Conservation (phyloP, 1,284 basidiomycete genomes). For the Fomitopsis pinicola region DNA sequence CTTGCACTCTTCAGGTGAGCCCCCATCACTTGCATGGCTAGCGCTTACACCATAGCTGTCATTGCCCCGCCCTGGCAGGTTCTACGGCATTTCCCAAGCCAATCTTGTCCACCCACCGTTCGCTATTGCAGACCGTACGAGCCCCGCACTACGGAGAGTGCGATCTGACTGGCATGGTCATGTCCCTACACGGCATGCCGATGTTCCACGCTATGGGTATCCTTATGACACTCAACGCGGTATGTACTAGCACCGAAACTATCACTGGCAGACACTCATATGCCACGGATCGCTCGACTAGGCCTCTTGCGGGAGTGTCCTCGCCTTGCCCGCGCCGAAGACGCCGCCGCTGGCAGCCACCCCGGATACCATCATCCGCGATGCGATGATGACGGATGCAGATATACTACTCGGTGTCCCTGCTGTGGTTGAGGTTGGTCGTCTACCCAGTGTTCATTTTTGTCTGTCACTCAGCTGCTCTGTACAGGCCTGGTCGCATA, state of each 20-base stretch:
- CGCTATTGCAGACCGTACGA: constrained; percentile 2
- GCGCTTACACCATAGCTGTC: neutral
- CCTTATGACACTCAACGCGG: constrained; percentile 1
- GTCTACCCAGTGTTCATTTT: neutral
- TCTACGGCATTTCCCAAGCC: constrained; percentile 25
- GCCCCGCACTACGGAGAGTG: constrained; percentile 8
- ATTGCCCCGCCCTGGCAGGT: constrained; percentile 7
- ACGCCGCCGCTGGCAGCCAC: constrained; percentile 16
- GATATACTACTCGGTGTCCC: constrained; percentile 20
- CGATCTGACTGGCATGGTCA: constrained; percentile 12
- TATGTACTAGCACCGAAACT: neutral
- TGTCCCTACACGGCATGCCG: constrained; percentile 17
- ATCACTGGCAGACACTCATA: neutral
- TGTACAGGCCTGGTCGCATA: constrained; percentile 3
- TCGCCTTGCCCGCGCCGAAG: constrained; percentile 15
- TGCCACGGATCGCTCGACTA: constrained; percentile 5
- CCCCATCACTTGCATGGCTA: neutral
- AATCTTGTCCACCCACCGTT: constrained; percentile 11
- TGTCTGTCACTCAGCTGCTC: neutral
- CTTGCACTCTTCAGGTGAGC: constrained; percentile 30
- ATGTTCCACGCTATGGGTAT: constrained; percentile 20
- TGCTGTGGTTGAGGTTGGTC: constrained; percentile 13
- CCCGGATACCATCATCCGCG: constrained; percentile 13
- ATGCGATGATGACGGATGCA: constrained; percentile 8
- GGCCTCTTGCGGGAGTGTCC: constrained; percentile 6